Conservation (phyloP, 2,329 filamentous ascomycete genomes). For the Diatrype stigma region DNA sequence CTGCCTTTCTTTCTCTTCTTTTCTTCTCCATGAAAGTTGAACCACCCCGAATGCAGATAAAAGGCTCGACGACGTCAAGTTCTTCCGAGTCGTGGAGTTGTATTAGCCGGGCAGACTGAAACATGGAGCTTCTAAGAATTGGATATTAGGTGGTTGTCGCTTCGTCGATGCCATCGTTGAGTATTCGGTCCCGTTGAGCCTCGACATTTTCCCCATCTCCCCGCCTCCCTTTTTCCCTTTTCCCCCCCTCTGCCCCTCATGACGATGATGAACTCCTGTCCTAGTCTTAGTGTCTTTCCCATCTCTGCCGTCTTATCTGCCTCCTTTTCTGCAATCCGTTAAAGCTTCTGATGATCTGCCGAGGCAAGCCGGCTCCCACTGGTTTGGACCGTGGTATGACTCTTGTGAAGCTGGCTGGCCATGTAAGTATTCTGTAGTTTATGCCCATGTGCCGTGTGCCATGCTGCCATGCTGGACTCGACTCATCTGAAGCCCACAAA, state of each 20-base stretch:
- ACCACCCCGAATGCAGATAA: constrained; percentile 50
- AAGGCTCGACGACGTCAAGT: constrained; percentile 43
- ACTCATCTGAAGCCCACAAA: too few relatives aligned
- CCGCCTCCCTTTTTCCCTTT: not conserved
- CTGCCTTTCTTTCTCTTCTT: constrained; percentile 27
- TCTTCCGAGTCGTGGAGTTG: constrained; percentile 48
- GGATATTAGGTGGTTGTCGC: constrained; percentile 48
- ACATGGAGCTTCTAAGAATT: constrained; percentile 61
- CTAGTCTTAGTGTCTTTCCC: too few relatives aligned
- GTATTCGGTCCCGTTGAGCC: constrained; percentile 61
- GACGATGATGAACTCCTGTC: too few relatives aligned
- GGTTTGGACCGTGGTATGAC: too few relatives aligned
- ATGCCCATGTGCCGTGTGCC: too few relatives aligned
- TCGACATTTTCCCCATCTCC: constrained; percentile 46
- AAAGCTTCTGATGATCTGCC: too few relatives aligned
- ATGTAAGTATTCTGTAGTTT: too few relatives aligned
- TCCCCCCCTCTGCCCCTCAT: not conserved
- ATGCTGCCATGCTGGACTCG: too few relatives aligned
- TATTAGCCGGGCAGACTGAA: constrained; percentile 55
- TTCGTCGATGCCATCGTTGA: constrained; percentile 32
- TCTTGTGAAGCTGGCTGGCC: too few relatives aligned
- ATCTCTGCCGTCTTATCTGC: too few relatives aligned
- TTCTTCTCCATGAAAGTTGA: constrained; percentile 49
- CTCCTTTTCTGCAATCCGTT: too few relatives aligned
- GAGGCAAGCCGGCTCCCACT: too few relatives aligned